Percentiles rank a stretch among this genome's conserved stretches.
phyloP scores from a whole-genome alignment of 1,284 basidiomycete species.

The Heliocybe sulcata region DNA sequence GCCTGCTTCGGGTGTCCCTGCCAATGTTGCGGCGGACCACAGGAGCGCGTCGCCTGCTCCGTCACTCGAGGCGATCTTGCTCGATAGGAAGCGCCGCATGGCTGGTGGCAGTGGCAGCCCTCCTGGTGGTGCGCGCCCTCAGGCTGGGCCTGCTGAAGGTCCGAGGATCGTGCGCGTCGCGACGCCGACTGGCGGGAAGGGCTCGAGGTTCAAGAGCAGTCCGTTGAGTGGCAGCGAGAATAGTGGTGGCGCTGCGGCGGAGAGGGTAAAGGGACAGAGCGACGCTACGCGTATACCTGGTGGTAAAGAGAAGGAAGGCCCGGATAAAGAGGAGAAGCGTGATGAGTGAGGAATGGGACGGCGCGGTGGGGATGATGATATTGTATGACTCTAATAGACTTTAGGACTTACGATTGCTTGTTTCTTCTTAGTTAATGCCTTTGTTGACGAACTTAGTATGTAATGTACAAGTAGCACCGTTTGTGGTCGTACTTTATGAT shows the following conservation, averaged over 20 bases:
- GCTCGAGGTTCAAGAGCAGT: constrained; percentile 65
- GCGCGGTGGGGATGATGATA: not conserved
- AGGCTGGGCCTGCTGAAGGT: constrained; percentile 13
- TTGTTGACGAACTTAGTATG: no score
- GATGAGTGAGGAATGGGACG: not conserved
- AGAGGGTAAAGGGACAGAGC: constrained; percentile 9
- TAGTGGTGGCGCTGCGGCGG: constrained; percentile 30
- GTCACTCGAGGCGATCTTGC: constrained; percentile 53
- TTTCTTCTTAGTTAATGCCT: no score
- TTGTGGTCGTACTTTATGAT: no score
- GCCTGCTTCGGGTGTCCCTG: constrained; percentile 6
- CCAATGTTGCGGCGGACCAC: constrained; percentile 11
- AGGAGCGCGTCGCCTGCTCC: constrained; percentile 36
- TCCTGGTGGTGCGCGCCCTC: constrained; percentile 5
- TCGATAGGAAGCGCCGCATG: constrained; percentile 47
- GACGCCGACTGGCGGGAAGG: constrained; percentile 27
- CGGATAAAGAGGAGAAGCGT: constrained; percentile 17
- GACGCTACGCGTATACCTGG: constrained; percentile 18
- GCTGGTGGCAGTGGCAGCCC: constrained; percentile 13
- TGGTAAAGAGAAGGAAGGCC: constrained; percentile 23
- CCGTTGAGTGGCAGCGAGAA: constrained; percentile 40
- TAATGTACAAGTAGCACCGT: no score
- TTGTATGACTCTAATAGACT: not conserved
- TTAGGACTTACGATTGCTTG: not conserved
- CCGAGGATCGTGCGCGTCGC: not conserved